Conservation (phyloP, 345 rosid genomes). For the Corymbia maculata region DNA sequence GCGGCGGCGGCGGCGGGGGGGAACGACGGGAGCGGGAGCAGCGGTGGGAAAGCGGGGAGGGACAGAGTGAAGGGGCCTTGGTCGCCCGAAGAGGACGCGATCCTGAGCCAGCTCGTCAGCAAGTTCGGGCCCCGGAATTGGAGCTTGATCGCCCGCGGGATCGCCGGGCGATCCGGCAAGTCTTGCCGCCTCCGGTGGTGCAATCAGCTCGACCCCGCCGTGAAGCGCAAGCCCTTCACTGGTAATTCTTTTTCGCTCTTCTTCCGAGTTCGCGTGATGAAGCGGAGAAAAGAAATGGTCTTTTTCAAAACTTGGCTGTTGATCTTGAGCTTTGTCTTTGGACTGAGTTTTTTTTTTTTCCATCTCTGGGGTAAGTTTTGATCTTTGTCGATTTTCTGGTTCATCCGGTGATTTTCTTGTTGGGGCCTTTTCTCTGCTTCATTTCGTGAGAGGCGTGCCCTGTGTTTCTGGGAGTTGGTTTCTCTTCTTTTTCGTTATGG, state of each 20-base stretch:
- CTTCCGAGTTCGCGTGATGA: background rate
- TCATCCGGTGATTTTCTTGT: background rate
- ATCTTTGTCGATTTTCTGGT: background rate
- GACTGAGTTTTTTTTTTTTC: background rate
- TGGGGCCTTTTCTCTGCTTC: background rate
- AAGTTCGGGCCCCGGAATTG: conserved; percentile 56
- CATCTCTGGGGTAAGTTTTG: background rate
- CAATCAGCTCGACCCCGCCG: conserved; percentile 81
- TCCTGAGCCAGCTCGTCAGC: conserved; percentile 32
- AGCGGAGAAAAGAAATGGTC: background rate
- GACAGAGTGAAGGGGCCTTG: conserved; percentile 49
- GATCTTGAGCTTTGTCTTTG: background rate
- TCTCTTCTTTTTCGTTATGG: background rate
- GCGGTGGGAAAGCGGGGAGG: conserved; percentile 11
- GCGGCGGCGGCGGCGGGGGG: conserved; percentile 3
- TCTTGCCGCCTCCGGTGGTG: conserved; percentile 94
- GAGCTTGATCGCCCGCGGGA: conserved; percentile 68
- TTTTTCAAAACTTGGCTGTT: background rate
- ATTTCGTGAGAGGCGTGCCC: background rate
- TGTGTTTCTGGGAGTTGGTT: background rate
- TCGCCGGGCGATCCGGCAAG: conserved; percentile 75
- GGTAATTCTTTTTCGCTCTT: conserved; percentile 20
- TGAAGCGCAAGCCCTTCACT: conserved; percentile 75
- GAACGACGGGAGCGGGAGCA: conserved; percentile 6
- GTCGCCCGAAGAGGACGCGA: conserved; percentile 53